A percentile compares a stretch with the other conserved stretches of the same genome.
Conservation (phyloP, 352 stramenopile genomes). For the Phytophthora sojae region DNA sequence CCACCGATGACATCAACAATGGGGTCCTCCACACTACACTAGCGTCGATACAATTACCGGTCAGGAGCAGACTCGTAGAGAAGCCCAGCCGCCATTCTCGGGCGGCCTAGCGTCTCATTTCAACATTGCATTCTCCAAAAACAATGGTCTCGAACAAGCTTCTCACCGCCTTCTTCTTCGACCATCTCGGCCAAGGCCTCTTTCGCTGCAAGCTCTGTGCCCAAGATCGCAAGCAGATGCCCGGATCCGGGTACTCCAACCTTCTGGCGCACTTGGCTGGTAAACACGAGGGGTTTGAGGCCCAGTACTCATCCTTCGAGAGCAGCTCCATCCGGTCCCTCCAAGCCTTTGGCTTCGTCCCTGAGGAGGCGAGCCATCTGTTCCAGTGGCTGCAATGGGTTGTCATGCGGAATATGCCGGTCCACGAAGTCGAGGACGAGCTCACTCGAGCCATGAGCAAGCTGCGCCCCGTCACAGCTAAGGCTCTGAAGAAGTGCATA, state of each 20-base stretch:
- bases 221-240: background rate
- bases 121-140: no score
- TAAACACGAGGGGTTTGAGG: background rate
- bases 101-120: no score
- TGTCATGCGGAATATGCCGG: background rate
- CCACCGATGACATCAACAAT: no score
- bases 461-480: background rate
- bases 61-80: no score
- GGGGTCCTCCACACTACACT: no score
- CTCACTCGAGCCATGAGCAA: conserved; percentile 5
- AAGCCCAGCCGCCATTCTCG: no score
- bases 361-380: background rate
- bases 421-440: background rate
- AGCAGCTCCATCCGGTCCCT: background rate
- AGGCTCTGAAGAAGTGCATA: background rate
- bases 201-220: background rate
- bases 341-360: background rate
- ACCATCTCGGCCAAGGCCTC: background rate
- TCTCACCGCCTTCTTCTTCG: no score
- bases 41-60: no score
- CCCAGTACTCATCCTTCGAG: background rate
- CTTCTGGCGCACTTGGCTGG: background rate
- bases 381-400: background rate
- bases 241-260: background rate
- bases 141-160: no score